Evolutionary conservation across 345 rosid species (phyloP).

Genomic region (Triadica sebifera): DNA sequence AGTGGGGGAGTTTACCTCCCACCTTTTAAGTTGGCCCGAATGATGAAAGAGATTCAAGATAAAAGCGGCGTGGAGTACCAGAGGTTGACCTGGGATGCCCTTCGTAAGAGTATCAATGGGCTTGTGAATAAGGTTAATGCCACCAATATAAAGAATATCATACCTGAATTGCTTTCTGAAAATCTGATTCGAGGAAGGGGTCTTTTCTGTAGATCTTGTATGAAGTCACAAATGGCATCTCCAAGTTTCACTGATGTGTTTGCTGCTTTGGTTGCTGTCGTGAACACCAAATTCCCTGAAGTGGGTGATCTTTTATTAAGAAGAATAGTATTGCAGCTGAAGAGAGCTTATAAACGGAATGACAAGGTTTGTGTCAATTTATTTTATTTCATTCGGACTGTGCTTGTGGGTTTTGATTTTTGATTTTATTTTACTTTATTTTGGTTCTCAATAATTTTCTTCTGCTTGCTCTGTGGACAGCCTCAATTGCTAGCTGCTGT

Average conservation of each 20-base stretch:
- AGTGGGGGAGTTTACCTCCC: conserved; percentile 91
- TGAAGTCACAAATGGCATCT: conserved; percentile 98
- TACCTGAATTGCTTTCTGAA: conserved; percentile 82
- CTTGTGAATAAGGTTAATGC: conserved; percentile 89
- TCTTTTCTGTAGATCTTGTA: conserved; percentile 80
- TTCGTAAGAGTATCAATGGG: conserved; percentile 89
- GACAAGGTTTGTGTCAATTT: conserved; percentile 54
- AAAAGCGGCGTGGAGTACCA: conserved; percentile 82
- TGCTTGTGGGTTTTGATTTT: not conserved
- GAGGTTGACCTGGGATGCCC: conserved; percentile 93
- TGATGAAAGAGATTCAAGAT: conserved; percentile 87
- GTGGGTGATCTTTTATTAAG: conserved; percentile 77
- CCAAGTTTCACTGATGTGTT: conserved; percentile 88
- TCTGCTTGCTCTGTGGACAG: conserved; percentile 39
- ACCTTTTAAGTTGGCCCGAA: conserved; percentile 78
- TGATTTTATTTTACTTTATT: not conserved
- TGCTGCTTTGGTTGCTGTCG: conserved; percentile 80
- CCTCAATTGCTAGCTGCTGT: conserved; percentile 93
- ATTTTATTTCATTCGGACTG: not conserved
- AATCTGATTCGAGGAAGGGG: conserved; percentile 89
- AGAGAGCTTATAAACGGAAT: conserved; percentile 92
- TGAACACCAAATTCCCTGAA: conserved; percentile 82
- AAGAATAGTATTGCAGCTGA: conserved; percentile 86
- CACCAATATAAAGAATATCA: conserved; percentile 74
- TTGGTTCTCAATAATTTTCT: not conserved